Evolutionary conservation across 2,329 filamentous ascomycete genomes (phyloP).

Genomic region (Helicocarpus griseus): DNA sequence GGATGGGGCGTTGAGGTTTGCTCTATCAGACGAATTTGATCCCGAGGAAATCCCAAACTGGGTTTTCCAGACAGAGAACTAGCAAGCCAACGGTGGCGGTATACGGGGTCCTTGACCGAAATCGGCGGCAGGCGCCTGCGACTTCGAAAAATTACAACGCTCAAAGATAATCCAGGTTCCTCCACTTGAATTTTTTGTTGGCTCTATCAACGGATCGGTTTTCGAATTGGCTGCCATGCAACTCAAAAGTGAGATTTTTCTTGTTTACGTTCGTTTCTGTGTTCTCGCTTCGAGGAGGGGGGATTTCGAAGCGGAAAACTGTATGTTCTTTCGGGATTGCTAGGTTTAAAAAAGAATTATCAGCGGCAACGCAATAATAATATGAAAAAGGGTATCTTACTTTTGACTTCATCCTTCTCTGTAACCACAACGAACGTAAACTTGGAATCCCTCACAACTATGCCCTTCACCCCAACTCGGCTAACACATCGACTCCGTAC

Average conservation of each 20-base stretch:
- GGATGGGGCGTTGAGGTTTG: too few relatives aligned
- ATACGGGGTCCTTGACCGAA: not conserved
- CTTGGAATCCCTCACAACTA: constrained; percentile 80
- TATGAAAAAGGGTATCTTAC: constrained; percentile 30
- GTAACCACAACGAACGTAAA: constrained; percentile 82
- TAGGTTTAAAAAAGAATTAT: too few relatives aligned
- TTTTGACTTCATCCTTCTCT: constrained; percentile 57
- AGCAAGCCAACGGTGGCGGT: not conserved
- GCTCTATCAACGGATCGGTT: constrained; percentile 73
- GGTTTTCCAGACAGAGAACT: too few relatives aligned
- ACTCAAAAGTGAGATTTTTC: constrained; percentile 61
- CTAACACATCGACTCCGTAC: constrained; percentile 71
- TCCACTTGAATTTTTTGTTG: constrained; percentile 83
- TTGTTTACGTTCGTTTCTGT: constrained; percentile 15
- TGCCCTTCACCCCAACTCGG: constrained; percentile 72
- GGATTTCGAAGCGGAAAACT: constrained; percentile 67
- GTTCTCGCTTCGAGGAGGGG: constrained; percentile 28
- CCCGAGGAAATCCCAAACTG: too few relatives aligned
- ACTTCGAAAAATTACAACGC: not conserved
- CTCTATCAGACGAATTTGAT: too few relatives aligned
- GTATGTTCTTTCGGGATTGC: constrained; percentile 83
- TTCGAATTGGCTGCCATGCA: constrained; percentile 81
- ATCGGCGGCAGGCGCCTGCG: not conserved
- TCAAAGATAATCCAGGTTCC: constrained; percentile 67
- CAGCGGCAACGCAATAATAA: too few relatives aligned